These are phyloP conservation scores for Bombardia bombarda DNA, from an alignment of 495 filamentous ascomycete species.

Conservation along the genomic window DNA sequence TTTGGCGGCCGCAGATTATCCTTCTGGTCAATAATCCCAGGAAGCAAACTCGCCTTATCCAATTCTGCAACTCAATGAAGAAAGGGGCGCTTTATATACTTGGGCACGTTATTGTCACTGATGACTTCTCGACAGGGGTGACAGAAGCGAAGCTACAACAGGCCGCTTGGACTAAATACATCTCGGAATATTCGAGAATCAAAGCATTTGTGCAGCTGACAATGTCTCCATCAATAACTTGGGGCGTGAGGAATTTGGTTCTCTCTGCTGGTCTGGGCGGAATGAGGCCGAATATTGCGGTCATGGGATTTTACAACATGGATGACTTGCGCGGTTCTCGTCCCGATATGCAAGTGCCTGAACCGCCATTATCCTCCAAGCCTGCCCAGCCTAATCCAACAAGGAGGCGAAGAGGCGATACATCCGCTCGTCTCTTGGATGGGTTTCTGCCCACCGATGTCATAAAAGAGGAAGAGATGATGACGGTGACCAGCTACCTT, in stretches of 20 bases:
- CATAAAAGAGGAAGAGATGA: constrained; percentile 52
- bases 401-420: constrained; percentile 33
- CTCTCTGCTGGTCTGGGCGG: constrained; percentile 78
- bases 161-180: constrained; percentile 73
- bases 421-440: constrained; percentile 35
- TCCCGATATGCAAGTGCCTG: constrained; percentile 26
- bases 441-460: constrained; percentile 52
- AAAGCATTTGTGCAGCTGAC: constrained; percentile 86
- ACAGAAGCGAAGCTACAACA: constrained; percentile 77
- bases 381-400: constrained; percentile 11
- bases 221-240: constrained; percentile 73
- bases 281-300: constrained; percentile 83
- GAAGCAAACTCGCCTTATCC: constrained; percentile 69
- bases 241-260: constrained; percentile 77
- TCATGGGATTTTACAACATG: constrained; percentile 67
- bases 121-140: constrained; percentile 71
- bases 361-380: constrained; percentile 19
- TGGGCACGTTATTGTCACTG: constrained; percentile 78
- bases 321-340: constrained; percentile 55
- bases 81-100: constrained; percentile 81
- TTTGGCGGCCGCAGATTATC: constrained; percentile 81
- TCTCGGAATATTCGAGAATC: constrained; percentile 72
- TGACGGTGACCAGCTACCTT: constrained; percentile 62
- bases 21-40: constrained; percentile 78
- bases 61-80: constrained; percentile 87